Evolutionary conservation across 805 yeast species (phyloP).

Genomic region (Cyberlindnera mrakii): DNA sequence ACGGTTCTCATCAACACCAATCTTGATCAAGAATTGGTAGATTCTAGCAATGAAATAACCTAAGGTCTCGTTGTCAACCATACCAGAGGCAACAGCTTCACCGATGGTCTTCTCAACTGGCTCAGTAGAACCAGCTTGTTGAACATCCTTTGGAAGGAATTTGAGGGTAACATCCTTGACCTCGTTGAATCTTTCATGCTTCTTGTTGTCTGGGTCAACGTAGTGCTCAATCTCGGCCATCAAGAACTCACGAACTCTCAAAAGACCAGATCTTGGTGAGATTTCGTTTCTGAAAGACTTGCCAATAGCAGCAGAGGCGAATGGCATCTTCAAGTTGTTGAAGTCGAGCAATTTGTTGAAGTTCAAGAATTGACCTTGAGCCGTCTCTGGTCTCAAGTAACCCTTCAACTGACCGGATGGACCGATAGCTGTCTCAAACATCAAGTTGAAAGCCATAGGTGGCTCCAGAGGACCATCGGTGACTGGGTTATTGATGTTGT

Average conservation of each 20-base stretch:
- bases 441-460: constrained; percentile 93
- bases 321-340: constrained; percentile 96
- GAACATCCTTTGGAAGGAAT: constrained; percentile 82
- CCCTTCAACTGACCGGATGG: constrained; percentile 97
- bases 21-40: constrained; percentile 71
- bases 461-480: constrained; percentile 81
- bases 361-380: constrained; percentile 98
- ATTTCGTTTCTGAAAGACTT: constrained; percentile 98
- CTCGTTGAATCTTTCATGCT: constrained; percentile 73
- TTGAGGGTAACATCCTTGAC: constrained; percentile 67
- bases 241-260: constrained; percentile 96
- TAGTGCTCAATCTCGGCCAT: constrained; percentile 99
- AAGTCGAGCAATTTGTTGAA: constrained; percentile 88
- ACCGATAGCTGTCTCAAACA: constrained; percentile 99
- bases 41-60: constrained; percentile 97
- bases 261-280: constrained; percentile 94
- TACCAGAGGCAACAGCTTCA: constrained; percentile 80
- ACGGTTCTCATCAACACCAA: constrained; percentile 82
- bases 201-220: constrained; percentile 88
- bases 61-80: constrained; percentile 94
- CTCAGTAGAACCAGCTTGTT: constrained; percentile 76
- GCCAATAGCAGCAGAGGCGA: constrained; percentile 99
- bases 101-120: constrained; percentile 66
- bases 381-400: constrained; percentile 96
- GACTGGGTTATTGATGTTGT: constrained; percentile 85